Conservation (phyloP, 164 flowering plant genomes). For the Stephania japonica region DNA sequence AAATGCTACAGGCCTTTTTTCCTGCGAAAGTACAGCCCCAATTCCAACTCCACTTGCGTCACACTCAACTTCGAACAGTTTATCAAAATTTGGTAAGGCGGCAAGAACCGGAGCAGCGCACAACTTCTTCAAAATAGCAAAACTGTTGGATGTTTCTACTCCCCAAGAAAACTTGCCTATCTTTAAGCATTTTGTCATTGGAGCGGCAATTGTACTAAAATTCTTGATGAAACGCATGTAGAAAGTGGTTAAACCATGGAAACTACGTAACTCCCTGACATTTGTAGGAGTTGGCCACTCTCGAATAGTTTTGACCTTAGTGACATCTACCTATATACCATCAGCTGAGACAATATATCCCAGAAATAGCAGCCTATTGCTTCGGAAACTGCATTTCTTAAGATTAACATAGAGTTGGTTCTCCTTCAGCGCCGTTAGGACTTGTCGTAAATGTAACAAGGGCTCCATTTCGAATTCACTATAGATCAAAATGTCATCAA, state of each 20-base stretch:
- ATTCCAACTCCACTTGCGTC: conserved; percentile 1
- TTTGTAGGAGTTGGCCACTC: not conserved
- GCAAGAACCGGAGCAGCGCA: not conserved
- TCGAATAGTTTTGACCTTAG: not conserved
- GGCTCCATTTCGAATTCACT: not conserved
- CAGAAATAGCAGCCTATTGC: not conserved
- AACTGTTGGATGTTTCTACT: not conserved
- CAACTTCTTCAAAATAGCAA: not conserved
- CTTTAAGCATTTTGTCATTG: not conserved
- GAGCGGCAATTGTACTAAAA: not conserved
- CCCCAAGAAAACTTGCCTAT: not conserved
- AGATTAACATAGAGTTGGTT: not conserved
- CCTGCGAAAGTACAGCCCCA: not conserved
- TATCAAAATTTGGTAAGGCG: not conserved
- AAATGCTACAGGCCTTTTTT: not conserved
- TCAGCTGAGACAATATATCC: not conserved
- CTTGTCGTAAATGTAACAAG: not conserved
- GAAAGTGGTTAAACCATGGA: conserved; percentile 1
- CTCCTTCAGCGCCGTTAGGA: not conserved
- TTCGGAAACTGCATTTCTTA: not conserved
- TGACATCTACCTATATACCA: not conserved
- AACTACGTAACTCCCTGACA: not conserved
- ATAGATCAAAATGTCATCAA: conserved; percentile 9
- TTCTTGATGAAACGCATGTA: not conserved
- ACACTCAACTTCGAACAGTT: conserved; percentile 3